Conservation (phyloP, 441 rosid species). For the Erodium texanum region DNA sequence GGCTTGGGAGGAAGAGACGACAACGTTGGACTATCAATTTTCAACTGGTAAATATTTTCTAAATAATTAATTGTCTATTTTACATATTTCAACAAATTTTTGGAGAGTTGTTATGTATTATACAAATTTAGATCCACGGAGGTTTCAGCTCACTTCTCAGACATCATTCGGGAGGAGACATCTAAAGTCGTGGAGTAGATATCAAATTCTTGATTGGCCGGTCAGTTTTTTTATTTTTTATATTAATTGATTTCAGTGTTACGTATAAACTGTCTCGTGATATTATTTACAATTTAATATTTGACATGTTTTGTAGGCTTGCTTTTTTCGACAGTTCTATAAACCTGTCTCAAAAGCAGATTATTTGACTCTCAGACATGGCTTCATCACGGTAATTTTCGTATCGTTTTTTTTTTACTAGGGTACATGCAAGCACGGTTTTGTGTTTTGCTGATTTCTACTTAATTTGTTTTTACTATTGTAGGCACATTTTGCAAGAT, state of each 20-base stretch:
- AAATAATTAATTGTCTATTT: background rate
- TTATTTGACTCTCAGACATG: constrained; percentile 59
- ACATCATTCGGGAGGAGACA: constrained; percentile 51
- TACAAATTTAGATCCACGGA: constrained; percentile 33
- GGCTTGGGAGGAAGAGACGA: constrained; percentile 47
- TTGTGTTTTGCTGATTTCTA: too few relatives aligned
- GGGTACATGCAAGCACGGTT: too few relatives aligned
- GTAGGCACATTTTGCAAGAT: constrained; percentile 59
- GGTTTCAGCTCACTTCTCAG: constrained; percentile 43
- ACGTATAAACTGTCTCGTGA: background rate
- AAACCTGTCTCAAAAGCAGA: constrained; percentile 54
- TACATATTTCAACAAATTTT: too few relatives aligned
- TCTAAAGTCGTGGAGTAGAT: constrained; percentile 37
- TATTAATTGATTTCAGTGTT: background rate
- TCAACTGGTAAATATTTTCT: constrained; percentile 25
- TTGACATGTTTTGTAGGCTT: constrained; percentile 23
- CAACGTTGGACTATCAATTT: constrained; percentile 34
- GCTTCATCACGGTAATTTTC: constrained; percentile 47
- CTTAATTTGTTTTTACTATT: too few relatives aligned
- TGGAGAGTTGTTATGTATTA: too few relatives aligned
- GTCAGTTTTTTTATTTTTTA: too few relatives aligned
- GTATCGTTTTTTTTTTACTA: too few relatives aligned
- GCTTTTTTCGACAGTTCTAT: constrained; percentile 51
- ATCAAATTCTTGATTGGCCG: constrained; percentile 37
- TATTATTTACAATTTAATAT: too few relatives aligned